A percentile compares a stretch with the other conserved stretches of the same genome.
Conservation (phyloP, 306 rosid species). For the Notholithocarpus densiflorus region DNA sequence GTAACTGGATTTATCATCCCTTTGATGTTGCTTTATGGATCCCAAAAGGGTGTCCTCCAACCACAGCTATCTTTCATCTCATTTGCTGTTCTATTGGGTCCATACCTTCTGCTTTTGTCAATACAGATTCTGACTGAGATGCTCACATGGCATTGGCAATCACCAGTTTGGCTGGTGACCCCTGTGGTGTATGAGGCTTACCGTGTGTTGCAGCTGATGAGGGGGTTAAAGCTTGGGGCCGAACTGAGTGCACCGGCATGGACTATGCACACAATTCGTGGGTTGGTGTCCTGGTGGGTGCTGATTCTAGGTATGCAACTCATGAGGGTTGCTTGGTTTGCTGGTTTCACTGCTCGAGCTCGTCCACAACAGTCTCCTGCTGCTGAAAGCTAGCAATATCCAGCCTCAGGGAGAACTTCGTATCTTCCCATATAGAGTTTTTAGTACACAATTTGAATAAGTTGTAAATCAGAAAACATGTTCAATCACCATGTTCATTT, state of each 20-base stretch:
- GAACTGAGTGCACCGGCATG: conserved; percentile 80
- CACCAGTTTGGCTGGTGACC: conserved; percentile 94
- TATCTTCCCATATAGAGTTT: not conserved
- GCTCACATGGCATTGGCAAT: conserved; percentile 93
- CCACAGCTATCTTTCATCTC: conserved; percentile 70
- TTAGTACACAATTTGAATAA: not conserved
- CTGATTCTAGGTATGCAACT: conserved; percentile 82
- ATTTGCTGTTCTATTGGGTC: conserved; percentile 66
- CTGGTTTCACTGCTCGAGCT: conserved; percentile 53
- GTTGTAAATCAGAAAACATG: conserved; percentile 8
- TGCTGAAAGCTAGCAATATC: conserved; percentile 25
- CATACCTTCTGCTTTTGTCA: conserved; percentile 72
- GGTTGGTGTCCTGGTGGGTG: conserved; percentile 93
- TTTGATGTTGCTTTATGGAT: conserved; percentile 50
- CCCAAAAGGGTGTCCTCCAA: conserved; percentile 58
- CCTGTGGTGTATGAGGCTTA: conserved; percentile 76
- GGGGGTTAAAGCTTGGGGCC: conserved; percentile 79
- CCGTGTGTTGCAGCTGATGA: conserved; percentile 89
- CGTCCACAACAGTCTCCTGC: conserved; percentile 29
- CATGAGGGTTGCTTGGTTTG: conserved; percentile 98
- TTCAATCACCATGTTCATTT: not conserved
- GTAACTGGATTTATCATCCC: conserved; percentile 68
- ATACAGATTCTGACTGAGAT: conserved; percentile 80
- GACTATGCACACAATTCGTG: conserved; percentile 71
- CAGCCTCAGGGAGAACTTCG: not conserved